A percentile compares a stretch with the other conserved stretches of the same genome.
These are phyloP conservation scores for Didymellaceae sp. DNA, from an alignment of 2,329 filamentous ascomycete genomes.

Conservation along the genomic window DNA sequence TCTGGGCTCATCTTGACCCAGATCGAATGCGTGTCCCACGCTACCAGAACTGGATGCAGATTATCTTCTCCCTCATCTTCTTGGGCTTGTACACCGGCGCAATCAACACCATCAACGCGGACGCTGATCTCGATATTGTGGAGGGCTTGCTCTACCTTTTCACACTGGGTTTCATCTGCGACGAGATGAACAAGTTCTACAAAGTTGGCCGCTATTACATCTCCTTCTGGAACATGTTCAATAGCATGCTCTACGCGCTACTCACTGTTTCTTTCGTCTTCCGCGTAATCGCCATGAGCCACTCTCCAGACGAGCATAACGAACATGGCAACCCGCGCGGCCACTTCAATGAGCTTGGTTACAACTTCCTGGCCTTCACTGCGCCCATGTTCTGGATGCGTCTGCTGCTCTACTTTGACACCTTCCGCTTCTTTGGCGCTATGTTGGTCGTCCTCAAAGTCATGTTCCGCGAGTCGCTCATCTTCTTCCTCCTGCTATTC, in stretches of 20 bases:
- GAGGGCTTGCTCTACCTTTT: constrained; percentile 89
- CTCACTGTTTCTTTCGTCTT: constrained; percentile 79
- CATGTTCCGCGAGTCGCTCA: constrained; percentile 74
- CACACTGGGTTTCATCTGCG: constrained; percentile 87
- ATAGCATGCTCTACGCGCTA: constrained; percentile 79
- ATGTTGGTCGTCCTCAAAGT: constrained; percentile 95
- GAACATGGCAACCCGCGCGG: constrained; percentile 53
- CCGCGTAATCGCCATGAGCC: constrained; percentile 77
- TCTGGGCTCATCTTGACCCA: constrained; percentile 85
- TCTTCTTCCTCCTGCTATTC: constrained; percentile 90
- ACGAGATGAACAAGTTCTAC: constrained; percentile 88
- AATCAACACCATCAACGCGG: constrained; percentile 91
- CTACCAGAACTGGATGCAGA: constrained; percentile 90
- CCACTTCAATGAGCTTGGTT: constrained; percentile 79
- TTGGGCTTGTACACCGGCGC: constrained; percentile 85
- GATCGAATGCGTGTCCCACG: constrained; percentile 91
- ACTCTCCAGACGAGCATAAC: constrained; percentile 43
- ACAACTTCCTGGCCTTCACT: constrained; percentile 91
- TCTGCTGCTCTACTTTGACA: constrained; percentile 89
- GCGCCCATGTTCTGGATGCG: constrained; percentile 98
- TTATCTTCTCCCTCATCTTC: constrained; percentile 83
- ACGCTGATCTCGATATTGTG: constrained; percentile 81
- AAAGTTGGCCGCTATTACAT: constrained; percentile 92
- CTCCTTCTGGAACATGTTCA: constrained; percentile 97
- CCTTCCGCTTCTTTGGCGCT: constrained; percentile 92